Percentiles rank a stretch among this genome's conserved stretches.
Evolutionary conservation across 2,329 filamentous ascomycete genomes (phyloP).

Genomic region (Scedosporium minutisporum): DNA sequence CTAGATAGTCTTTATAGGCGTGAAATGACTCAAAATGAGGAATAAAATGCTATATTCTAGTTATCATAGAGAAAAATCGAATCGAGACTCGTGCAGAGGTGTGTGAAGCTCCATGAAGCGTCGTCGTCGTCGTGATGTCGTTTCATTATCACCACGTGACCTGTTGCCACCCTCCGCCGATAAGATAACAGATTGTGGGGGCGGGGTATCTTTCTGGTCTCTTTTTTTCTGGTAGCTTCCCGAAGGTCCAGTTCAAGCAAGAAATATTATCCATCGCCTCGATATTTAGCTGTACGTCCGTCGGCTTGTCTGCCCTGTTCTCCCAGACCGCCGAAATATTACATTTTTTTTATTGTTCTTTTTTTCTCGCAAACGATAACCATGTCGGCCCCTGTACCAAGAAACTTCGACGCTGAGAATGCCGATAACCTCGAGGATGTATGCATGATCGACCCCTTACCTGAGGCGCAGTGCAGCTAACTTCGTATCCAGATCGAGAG

Average conservation of each 20-base stretch:
- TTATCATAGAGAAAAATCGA: too few species aligned
- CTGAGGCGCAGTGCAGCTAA: neutral
- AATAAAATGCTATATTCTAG: too few species aligned
- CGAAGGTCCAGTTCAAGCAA: neutral
- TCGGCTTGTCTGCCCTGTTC: neutral
- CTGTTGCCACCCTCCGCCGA: neutral
- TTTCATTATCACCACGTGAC: constrained; percentile 1
- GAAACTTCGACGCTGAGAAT: constrained; percentile 50
- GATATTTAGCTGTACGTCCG: neutral
- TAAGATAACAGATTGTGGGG: neutral
- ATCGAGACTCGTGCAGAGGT: too few species aligned
- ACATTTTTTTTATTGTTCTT: neutral
- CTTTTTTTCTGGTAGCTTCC: constrained; percentile 2
- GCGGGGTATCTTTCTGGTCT: neutral
- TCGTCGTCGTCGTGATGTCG: too few species aligned
- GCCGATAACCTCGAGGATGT: constrained; percentile 47
- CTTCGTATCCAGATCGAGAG: constrained; percentile 69
- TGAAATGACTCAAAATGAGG: too few species aligned
- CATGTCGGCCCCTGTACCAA: constrained; percentile 25
- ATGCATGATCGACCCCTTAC: constrained; percentile 20
- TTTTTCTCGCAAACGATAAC: neutral
- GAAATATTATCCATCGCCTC: neutral
- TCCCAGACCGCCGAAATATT: neutral
- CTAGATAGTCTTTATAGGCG: too few species aligned
- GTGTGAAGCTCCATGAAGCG: neutral